Evolutionary conservation across 176 grass and related monocot species (phyloP).

Genomic region (Carex myosuroides): DNA sequence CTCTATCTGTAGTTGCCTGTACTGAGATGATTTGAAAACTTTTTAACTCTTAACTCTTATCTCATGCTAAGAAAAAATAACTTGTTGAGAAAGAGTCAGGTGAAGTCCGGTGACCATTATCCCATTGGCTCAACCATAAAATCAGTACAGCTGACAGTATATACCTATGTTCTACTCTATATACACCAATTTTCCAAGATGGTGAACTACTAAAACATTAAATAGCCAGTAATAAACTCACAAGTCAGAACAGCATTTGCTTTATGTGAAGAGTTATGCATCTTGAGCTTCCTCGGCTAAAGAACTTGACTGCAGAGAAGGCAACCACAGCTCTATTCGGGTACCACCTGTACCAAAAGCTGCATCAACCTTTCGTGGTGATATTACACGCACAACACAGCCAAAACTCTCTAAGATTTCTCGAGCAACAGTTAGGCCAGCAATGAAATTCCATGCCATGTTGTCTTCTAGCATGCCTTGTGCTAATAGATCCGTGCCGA

Average conservation of each 20-base stretch:
- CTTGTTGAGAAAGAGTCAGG: neutral
- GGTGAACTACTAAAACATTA: neutral
- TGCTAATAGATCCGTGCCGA: constrained; percentile 45
- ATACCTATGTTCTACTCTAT: neutral
- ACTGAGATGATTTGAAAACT: no score
- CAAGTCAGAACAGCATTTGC: neutral
- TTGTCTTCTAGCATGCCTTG: constrained; percentile 67
- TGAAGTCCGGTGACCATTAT: neutral
- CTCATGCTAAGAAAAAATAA: no score
- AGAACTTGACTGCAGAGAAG: constrained; percentile 32
- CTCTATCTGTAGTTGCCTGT: no score
- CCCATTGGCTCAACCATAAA: neutral
- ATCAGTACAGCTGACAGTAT: neutral
- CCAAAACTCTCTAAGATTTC: constrained; percentile 68
- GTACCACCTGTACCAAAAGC: constrained; percentile 46
- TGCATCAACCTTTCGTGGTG: constrained; percentile 40
- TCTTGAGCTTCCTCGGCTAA: neutral
- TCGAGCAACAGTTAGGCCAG: constrained; percentile 56
- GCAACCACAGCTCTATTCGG: constrained; percentile 69
- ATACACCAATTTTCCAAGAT: neutral
- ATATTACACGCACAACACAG: constrained; percentile 65
- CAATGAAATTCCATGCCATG: constrained; percentile 76
- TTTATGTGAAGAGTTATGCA: neutral
- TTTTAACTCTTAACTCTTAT: no score
- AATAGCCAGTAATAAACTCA: neutral